Conservation (phyloP, 352 stramenopile genomes). For the Pythium monospermum region DNA sequence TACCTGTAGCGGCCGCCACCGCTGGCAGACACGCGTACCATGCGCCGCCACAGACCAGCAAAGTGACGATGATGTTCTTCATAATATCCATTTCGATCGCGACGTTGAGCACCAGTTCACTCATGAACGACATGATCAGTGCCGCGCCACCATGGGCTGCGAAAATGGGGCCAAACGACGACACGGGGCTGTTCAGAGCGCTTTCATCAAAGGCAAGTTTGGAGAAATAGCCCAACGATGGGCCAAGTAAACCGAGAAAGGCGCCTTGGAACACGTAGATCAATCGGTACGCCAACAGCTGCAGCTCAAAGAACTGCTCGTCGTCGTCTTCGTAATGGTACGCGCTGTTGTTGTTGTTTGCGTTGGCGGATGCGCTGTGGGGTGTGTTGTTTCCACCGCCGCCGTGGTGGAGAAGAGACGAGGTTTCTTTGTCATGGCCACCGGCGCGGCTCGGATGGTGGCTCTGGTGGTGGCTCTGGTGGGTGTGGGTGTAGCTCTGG, state of each 20-base stretch:
- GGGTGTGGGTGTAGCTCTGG: too few species aligned
- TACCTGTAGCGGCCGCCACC: constrained; percentile 53
- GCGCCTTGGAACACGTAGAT: constrained; percentile 66
- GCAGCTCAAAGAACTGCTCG: constrained; percentile 34
- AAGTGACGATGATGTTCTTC: constrained; percentile 60
- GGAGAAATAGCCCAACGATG: constrained; percentile 63
- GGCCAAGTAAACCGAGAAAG: constrained; percentile 64
- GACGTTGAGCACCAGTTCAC: constrained; percentile 65
- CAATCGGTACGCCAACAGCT: constrained; percentile 55
- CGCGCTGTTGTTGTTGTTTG: too few species aligned
- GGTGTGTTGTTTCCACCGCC: constrained; percentile 1
- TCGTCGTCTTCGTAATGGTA: constrained; percentile 31
- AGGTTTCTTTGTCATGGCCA: constrained; percentile 4
- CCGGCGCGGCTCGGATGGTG: neutral
- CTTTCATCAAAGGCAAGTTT: constrained; percentile 33
- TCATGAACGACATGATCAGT: constrained; percentile 76
- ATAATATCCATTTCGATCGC: constrained; percentile 62
- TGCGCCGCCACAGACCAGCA: constrained; percentile 47
- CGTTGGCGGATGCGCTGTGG: too few species aligned
- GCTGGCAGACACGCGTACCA: constrained; percentile 67
- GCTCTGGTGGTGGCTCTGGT: neutral
- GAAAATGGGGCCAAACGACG: constrained; percentile 70
- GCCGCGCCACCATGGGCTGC: constrained; percentile 61
- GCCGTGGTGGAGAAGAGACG: constrained; percentile 20
- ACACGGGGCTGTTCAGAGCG: constrained; percentile 42